A percentile compares a stretch with the other conserved stretches of the same genome.
Conservation (phyloP, 164 flowering plant species). For the Magnolia sinica region DNA sequence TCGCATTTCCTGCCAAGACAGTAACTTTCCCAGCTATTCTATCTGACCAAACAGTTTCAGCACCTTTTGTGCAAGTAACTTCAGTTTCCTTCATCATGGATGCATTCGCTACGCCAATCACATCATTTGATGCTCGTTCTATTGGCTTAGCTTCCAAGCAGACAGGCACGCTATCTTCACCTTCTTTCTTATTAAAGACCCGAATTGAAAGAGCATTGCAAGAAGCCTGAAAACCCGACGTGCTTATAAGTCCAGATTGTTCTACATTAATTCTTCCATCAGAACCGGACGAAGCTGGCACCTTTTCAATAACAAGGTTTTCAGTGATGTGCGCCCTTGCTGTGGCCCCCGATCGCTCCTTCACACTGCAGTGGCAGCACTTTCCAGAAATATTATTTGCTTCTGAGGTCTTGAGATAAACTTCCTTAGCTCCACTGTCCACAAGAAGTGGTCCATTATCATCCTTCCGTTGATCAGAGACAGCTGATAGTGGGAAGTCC, state of each 20-base stretch:
- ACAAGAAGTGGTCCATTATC: conserved; percentile 32
- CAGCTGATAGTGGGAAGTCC: conserved; percentile 38
- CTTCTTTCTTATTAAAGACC: conserved; percentile 76
- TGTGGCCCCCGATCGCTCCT: conserved; percentile 65
- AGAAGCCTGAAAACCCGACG: conserved; percentile 31
- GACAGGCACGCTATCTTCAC: conserved; percentile 48
- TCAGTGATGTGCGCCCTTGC: conserved; percentile 80
- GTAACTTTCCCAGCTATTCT: conserved; percentile 78
- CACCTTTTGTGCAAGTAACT: conserved; percentile 65
- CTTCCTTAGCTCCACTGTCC: conserved; percentile 40
- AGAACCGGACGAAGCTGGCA: conserved; percentile 38
- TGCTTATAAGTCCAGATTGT: conserved; percentile 36
- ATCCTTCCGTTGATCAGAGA: conserved; percentile 37
- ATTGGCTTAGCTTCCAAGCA: conserved; percentile 82
- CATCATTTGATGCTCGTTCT: conserved; percentile 74
- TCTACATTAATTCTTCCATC: conserved; percentile 58
- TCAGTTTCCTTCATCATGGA: conserved; percentile 72
- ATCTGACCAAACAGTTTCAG: conserved; percentile 83
- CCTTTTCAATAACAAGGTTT: conserved; percentile 85
- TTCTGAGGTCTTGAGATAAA: conserved; percentile 46
- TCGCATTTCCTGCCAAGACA: conserved; percentile 93
- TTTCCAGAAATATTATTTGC: conserved; percentile 10
- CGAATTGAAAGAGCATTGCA: conserved; percentile 50
- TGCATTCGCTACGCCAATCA: conserved; percentile 59
- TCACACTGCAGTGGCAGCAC: conserved; percentile 21